Percentiles rank a stretch among this genome's conserved stretches.
Evolutionary conservation across 495 filamentous ascomycete genomes (phyloP).

Genomic region (Jackrogersella multiformis): DNA sequence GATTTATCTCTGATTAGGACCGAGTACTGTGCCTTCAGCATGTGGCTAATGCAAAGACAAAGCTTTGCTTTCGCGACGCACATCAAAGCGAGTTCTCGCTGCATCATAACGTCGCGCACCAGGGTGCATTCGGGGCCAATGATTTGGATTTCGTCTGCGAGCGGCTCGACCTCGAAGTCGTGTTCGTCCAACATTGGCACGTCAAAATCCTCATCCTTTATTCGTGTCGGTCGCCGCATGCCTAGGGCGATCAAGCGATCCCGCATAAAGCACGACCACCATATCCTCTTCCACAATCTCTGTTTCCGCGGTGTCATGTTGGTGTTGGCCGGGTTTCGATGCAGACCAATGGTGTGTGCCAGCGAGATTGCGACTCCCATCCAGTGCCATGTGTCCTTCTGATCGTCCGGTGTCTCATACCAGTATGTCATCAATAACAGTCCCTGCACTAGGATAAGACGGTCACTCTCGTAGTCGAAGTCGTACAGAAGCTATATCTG

Average conservation of each 20-base stretch:
- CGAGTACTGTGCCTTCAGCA: slow-evolving; percentile 88
- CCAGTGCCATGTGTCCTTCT: slow-evolving; percentile 93
- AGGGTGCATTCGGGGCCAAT: slow-evolving; percentile 73
- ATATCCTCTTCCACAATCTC: slow-evolving; percentile 87
- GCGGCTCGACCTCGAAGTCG: slow-evolving; percentile 80
- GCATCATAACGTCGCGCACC: slow-evolving; percentile 68
- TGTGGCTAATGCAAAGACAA: slow-evolving; percentile 84
- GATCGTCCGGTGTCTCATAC: slow-evolving; percentile 90
- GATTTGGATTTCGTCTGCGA: slow-evolving; percentile 70
- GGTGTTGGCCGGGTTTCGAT: slow-evolving; percentile 78
- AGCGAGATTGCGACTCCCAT: slow-evolving; percentile 87
- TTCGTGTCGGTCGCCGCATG: slow-evolving; percentile 86
- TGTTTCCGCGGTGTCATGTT: slow-evolving; percentile 75
- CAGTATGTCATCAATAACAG: slow-evolving; percentile 88
- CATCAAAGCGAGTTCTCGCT: slow-evolving; percentile 80
- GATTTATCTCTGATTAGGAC: slow-evolving; percentile 82
- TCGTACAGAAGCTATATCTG: slow-evolving; percentile 70
- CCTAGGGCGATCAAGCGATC: slow-evolving; percentile 88
- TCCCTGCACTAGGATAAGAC: slow-evolving; percentile 82
- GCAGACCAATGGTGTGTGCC: slow-evolving; percentile 83
- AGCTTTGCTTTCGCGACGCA: slow-evolving; percentile 92
- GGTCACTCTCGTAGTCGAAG: slow-evolving; percentile 85
- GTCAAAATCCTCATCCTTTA: slow-evolving; percentile 89
- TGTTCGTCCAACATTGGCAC: slow-evolving; percentile 84
- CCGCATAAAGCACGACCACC: slow-evolving; percentile 94